Evolutionary conservation across 2,329 filamentous ascomycete species (phyloP).

Genomic region (Sporothrix curviconia): DNA sequence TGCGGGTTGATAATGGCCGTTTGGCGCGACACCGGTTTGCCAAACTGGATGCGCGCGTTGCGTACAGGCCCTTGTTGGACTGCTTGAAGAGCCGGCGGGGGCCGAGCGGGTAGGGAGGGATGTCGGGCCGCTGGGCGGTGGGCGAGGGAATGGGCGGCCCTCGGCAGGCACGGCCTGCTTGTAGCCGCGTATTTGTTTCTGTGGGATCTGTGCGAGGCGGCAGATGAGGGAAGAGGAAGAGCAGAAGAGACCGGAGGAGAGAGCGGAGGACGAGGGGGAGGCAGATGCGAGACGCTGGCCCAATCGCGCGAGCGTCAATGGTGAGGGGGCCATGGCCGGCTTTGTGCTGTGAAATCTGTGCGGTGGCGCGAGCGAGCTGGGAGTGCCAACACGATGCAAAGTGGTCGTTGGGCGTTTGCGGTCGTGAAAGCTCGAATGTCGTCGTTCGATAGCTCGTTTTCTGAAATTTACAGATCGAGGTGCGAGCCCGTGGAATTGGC

Average conservation of each 20-base stretch:
- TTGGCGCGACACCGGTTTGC: conserved; percentile 66
- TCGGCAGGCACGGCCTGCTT: conserved; percentile 21
- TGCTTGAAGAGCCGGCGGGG: conserved; percentile 69
- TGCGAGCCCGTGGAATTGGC: not conserved
- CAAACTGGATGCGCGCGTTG: conserved; percentile 63
- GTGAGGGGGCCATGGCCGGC: conserved; percentile 4
- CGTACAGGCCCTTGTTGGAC: conserved; percentile 69
- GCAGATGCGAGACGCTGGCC: conserved; percentile 2
- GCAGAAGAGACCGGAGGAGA: not conserved
- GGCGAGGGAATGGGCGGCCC: conserved; percentile 38
- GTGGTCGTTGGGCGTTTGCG: not conserved
- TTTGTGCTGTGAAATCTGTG: too few species aligned
- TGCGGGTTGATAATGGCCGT: conserved; percentile 43
- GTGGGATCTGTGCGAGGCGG: too few species aligned
- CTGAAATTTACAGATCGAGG: conserved; percentile 12
- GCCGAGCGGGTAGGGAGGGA: conserved; percentile 67
- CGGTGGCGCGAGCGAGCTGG: not conserved
- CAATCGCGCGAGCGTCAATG: too few species aligned
- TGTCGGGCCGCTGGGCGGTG: conserved; percentile 33
- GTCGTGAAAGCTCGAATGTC: not conserved
- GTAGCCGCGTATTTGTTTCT: conserved; percentile 23
- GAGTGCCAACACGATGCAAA: too few species aligned
- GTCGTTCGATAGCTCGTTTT: not conserved
- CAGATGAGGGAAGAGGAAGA: not conserved
- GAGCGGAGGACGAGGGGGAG: conserved; percentile 24